phyloP scores from a whole-genome alignment of 2,329 filamentous ascomycete species.

The Colletotrichum truncatum region DNA sequence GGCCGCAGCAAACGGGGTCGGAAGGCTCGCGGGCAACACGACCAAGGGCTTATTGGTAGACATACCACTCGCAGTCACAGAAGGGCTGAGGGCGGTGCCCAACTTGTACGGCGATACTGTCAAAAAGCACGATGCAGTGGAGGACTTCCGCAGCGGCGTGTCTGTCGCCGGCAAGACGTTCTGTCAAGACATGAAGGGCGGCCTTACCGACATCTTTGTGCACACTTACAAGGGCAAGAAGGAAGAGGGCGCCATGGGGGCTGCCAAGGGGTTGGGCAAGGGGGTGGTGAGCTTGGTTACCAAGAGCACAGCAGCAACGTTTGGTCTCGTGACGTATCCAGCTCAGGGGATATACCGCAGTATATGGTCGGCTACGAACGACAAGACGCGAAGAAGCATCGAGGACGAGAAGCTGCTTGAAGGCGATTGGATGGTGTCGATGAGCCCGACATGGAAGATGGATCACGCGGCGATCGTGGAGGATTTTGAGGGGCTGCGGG shows the following conservation, averaged over 20 bases:
- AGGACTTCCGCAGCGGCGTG: slow-evolving; percentile 29
- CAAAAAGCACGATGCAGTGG: slow-evolving; percentile 17
- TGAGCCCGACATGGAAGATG: slow-evolving; percentile 19
- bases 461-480: slow-evolving; percentile 27
- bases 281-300: slow-evolving; percentile 26
- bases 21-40: slow-evolving; percentile 65
- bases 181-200: slow-evolving; percentile 25
- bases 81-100: slow-evolving; percentile 32
- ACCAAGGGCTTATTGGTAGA: slow-evolving; percentile 65
- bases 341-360: slow-evolving; percentile 29
- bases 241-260: slow-evolving; percentile 21
- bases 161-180: slow-evolving; percentile 30
- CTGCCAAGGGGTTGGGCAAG: slow-evolving; percentile 29
- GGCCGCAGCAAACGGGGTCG: slow-evolving; percentile 55
- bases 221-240: slow-evolving; percentile 30
- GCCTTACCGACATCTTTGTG: slow-evolving; percentile 27
- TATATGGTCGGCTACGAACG: slow-evolving; percentile 18
- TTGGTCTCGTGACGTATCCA: slow-evolving; percentile 29
- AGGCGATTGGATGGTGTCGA: slow-evolving; percentile 30
- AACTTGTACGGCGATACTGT: slow-evolving; percentile 31
- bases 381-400: slow-evolving; percentile 11
- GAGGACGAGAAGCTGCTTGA: slow-evolving; percentile 25
- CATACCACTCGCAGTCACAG: slow-evolving; percentile 31
- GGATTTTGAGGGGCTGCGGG: slow-evolving; percentile 29
- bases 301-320: slow-evolving; percentile 29